Evolutionary conservation across 495 filamentous ascomycete genomes (phyloP), one percentile per base, ranked within the genome.

Genomic region (Penicillium alfredii): DNA sequence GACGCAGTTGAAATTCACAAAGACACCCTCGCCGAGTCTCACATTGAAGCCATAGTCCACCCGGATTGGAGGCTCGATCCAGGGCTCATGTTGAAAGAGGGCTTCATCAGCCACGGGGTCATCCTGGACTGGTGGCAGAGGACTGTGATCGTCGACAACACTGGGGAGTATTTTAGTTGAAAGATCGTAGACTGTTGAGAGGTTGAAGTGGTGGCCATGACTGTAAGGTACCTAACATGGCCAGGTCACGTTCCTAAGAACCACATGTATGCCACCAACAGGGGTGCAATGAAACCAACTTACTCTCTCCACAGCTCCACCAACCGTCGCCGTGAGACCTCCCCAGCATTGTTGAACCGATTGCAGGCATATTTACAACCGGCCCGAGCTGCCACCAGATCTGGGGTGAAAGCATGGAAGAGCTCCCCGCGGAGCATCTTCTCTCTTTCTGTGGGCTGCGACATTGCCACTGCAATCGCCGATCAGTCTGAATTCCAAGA

Each of bases 31-130:
- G 14, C 82, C 84, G 14, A 89, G 43, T 33, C 68, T 69, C 29
- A 89, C 60, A 39, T 93, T 87, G 48, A 66, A 77, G 2, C 87
- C 87, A 44, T 92, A 88, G 55, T 93, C 87, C 3, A 80, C 63
- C 9, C 67, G 71, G 45, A 93, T 66, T 5, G 86, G 85, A 0
- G 76, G 60, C 40, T 86, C 79, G n/a, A 90, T 64, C 71, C 73
- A 88, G 3, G 85, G 74, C 8, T 84, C 73, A 21, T 75, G 49
- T 9, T 56, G 57, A 25, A 85, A 72, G 4, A 76, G 69, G 10
- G 53, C 67, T 16, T 79, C 76, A 44, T 89, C 81, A 44, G 76
- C 72, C 24, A 69, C 71, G 6, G 65, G 52, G 7, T 71, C 71
- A 7, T 71, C 48, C 0, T 68, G 65, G 9, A 44, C 60, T 0